These are phyloP conservation scores for Westerdykella sp. DNA, from an alignment of 2,329 filamentous ascomycete genomes.

Conservation along the genomic window DNA sequence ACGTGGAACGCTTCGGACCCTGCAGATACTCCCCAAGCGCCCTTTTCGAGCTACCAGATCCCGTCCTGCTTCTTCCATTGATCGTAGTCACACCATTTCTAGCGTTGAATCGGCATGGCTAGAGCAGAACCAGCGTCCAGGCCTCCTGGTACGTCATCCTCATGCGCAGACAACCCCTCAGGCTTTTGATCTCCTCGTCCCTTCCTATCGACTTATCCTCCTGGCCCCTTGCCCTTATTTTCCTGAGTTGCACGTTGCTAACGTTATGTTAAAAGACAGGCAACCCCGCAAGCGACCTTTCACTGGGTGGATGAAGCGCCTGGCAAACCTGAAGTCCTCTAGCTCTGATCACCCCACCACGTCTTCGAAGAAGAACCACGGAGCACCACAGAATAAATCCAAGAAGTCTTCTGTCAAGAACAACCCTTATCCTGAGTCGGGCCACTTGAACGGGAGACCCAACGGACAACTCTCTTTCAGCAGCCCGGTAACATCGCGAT, in stretches of 20 bases:
- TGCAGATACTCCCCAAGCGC: conserved; percentile 10
- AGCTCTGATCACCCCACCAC: conserved; percentile 50
- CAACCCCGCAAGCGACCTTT: conserved; percentile 77
- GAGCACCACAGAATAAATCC: conserved; percentile 30
- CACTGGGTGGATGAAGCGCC: conserved; percentile 87
- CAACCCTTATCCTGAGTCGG: conserved; percentile 87
- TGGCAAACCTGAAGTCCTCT: conserved; percentile 79
- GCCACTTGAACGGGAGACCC: conserved; percentile 46
- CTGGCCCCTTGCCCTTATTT: neutral
- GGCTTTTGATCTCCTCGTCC: neutral
- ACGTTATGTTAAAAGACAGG: conserved; percentile 52
- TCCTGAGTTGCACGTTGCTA: conserved; percentile 10
- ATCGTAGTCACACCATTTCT: neutral
- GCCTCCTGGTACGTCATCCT: conserved; percentile 38
- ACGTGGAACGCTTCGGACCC: conserved; percentile 15
- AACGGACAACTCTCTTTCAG: conserved; percentile 46
- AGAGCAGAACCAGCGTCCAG: conserved; percentile 41
- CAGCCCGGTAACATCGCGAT: conserved; percentile 40
- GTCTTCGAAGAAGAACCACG: conserved; percentile 37
- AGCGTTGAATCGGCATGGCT: conserved; percentile 32
- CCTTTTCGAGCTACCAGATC: conserved; percentile 2
- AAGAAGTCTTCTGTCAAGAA: conserved; percentile 67
- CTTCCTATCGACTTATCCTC: neutral
- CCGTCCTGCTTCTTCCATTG: conserved; percentile 7
- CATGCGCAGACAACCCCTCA: neutral